Conservation (phyloP, 108 stramenopile genomes). For the Fistulifera solaris region DNA sequence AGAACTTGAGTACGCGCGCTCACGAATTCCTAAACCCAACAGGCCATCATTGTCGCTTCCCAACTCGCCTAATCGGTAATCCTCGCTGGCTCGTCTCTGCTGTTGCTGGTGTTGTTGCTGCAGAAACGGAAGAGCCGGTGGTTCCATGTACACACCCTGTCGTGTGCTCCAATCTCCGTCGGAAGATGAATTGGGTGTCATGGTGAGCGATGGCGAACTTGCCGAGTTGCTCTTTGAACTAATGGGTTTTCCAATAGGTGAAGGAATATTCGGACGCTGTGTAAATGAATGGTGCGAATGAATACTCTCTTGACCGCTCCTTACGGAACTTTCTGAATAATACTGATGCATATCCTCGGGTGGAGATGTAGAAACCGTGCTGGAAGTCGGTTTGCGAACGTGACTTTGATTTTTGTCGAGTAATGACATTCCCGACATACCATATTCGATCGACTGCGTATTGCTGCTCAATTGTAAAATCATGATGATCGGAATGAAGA, state of each 20-base stretch:
- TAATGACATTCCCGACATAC: constrained; percentile 1
- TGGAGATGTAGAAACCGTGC: background rate
- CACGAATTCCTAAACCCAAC: constrained; percentile 29
- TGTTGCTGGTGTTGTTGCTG: background rate
- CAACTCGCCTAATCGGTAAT: constrained; percentile 19
- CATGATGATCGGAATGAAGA: too few species aligned
- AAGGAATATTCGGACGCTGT: constrained; percentile 8
- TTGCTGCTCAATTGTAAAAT: too few species aligned
- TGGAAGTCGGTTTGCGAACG: background rate
- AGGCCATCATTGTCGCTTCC: constrained; percentile 21
- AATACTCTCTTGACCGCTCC: background rate
- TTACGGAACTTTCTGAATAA: background rate
- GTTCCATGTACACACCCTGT: constrained; percentile 5
- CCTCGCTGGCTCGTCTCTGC: constrained; percentile 5
- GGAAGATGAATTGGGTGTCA: constrained; percentile 37
- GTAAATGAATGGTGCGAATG: background rate
- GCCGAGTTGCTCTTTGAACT: constrained; percentile 24
- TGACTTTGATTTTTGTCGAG: background rate
- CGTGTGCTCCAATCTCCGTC: constrained; percentile 16
- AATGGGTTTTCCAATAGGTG: constrained; percentile 22
- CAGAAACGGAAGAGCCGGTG: constrained; percentile 11
- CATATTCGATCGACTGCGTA: background rate
- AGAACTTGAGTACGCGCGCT: constrained; percentile 28
- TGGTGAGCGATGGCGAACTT: constrained; percentile 27
- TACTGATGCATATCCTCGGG: background rate